Base-by-base conservation (phyloP, 768 basidiomycete species). In the Termitomyces sp. region DNA sequence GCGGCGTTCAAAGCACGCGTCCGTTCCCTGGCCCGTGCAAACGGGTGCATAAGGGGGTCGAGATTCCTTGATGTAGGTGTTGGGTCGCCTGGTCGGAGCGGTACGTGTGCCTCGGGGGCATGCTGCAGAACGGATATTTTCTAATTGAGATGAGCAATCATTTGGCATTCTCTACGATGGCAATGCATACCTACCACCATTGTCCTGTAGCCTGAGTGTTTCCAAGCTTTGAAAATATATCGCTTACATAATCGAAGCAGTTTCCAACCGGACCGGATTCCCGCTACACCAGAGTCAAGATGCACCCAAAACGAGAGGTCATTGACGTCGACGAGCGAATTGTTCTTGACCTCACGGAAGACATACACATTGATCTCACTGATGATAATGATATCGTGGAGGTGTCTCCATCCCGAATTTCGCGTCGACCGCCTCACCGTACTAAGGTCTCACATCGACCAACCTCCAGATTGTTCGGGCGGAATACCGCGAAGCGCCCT, bases 11-110 rank as follows among this genome's bases (percentile, higher is more conserved):
- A 70, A 2, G 97, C 97, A 58, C 97, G 86, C 20, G 85, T 94
- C 36, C 96, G 91, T 74, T 99, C 97, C 52, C 97, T 77, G 5
- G 94, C 90, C 22, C 90, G 87, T 0, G 94, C 81, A 70, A 99
- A 98, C 3, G 97, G 97, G 67, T 99, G 97, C 72, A 93, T 86
- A n/a, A 93, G 76, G 0, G 96, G 94, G 68, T 98, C 87, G 45
- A 98, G 82, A 72, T 99, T 99, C 53, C 97, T 81, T 8, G 90
- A 90, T 3, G 86, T 85, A 0, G 95, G 96, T 0, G 90, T 90
- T 14, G 92, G 88, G 65, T 94, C 91, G 24, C 93, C 91, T 10
- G 82, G 85, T 14, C 90, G 79, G 33, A 76, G 71, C 13, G 93
- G 90, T 4, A 93, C 74, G 72, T 93, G 89, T 1, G 76, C 71